Conservation (phyloP, 805 yeast genomes). For the Maudiozyma bulderi region DNA sequence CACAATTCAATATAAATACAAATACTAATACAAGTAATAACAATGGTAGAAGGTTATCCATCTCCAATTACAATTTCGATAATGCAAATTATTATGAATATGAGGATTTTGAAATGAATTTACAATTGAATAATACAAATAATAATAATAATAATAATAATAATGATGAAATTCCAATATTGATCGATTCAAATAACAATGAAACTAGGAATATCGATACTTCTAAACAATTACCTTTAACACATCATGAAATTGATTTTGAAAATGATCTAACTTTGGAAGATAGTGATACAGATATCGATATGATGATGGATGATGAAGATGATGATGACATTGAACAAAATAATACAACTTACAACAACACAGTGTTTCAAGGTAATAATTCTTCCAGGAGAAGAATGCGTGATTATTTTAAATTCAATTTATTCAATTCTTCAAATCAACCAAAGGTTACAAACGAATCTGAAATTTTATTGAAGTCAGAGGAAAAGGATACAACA, state of each 20-base stretch:
- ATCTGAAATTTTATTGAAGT: background rate
- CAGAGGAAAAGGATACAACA: background rate
- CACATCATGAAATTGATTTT: conserved; percentile 3
- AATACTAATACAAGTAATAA: background rate
- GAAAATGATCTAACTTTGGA: conserved; percentile 2
- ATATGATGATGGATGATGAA: background rate
- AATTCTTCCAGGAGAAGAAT: conserved; percentile 10
- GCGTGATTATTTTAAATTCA: conserved; percentile 23
- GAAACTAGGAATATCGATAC: background rate
- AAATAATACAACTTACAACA: background rate
- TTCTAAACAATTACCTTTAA: background rate
- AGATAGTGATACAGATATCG: background rate
- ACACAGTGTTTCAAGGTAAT: background rate
- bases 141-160: background rate
- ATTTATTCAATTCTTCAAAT: conserved; percentile 12
- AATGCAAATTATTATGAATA: conserved; percentile 25
- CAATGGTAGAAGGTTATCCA: conserved; percentile 16
- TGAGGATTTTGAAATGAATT: conserved; percentile 17
- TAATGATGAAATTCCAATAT: background rate
- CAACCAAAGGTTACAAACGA: conserved; percentile 4
- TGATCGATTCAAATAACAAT: too few relatives aligned
- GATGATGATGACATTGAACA: background rate
- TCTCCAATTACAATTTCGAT: conserved; percentile 22
- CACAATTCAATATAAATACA: background rate
- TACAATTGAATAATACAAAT: background rate